Base-by-base conservation (phyloP, 371 early-diverging fungal species). In the Haplosporangium sp. region DNA sequence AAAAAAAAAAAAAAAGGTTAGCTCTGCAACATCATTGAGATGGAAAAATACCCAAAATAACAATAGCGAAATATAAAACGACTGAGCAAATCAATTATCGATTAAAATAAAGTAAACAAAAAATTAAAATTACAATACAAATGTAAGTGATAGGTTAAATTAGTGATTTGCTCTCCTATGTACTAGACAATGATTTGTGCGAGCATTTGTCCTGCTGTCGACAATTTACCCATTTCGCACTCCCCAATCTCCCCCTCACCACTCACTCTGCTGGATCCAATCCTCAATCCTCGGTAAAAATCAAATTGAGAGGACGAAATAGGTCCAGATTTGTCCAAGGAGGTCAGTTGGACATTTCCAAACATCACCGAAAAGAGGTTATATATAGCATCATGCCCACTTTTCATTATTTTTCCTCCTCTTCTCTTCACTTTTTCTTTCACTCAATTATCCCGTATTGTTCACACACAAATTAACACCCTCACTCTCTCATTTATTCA, bases 291-390 rank as follows among this genome's bases (percentile, higher is more conserved):
- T 71, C 71, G 71, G 71, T 71, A 71, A 69, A 64, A 59, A 47
- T 15, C 15, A 20, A 27, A 27, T 42, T 47, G 45, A 17, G 39
- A 27, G 45, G 20, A 40, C 47, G 13, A 62, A 7, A 6, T 7
- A 11, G 40, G 65, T 64, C 65, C 71, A 64, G 71, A 71, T 64
- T 71, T 50, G 71, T 58, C 64, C 39, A 59, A 40, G 38, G 4
- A n/a, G 71, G 71, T 71, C 71, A 71, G 71, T 71, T 71, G 71
- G 71, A 71, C 70, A 69, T 8, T n/a, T 39, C 35, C 15, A 4
- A 15, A 27, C 27, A 27, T 27, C 40, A 60, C 20, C 17, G 9
- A n/a, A 2, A 42, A 10, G 37, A 3, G 63, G 11, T 48, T 48
- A 63, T 37, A 63, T 63, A 50, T 63, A 61, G n/a, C 19, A 17